Evolutionary conservation across 331 rosid genomes (phyloP).

Genomic region (Ulmus americana): DNA sequence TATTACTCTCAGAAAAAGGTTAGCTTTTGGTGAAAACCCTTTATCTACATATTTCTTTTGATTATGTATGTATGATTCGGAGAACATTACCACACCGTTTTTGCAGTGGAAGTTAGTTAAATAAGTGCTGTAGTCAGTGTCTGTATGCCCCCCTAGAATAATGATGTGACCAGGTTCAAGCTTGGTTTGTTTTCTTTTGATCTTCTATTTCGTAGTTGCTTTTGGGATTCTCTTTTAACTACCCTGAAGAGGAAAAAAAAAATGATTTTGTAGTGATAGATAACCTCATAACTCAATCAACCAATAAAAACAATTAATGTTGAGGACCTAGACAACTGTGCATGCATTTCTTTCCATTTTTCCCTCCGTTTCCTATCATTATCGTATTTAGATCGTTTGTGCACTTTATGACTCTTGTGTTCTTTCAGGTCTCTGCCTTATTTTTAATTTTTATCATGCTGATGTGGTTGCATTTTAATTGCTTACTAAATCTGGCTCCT

Average conservation of each 20-base stretch:
- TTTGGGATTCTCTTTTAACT: neutral
- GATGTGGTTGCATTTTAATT: neutral
- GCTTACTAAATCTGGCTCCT: neutral
- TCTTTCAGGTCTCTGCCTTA: neutral
- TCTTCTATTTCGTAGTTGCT: neutral
- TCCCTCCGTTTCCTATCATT: neutral
- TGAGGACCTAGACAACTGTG: neutral
- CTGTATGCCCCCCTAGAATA: neutral
- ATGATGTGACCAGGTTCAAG: neutral
- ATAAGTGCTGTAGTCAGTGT: no score
- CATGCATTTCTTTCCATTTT: neutral
- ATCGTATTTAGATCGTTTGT: neutral
- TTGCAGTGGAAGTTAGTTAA: no score
- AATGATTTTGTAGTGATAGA: neutral
- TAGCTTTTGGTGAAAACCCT: slow-evolving; percentile 11
- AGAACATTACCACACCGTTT: neutral
- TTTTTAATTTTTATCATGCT: neutral
- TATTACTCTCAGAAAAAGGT: slow-evolving; percentile 46
- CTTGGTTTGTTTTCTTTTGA: neutral
- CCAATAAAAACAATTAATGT: no score
- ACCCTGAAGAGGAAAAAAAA: neutral
- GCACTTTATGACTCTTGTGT: neutral
- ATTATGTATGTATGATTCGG: neutral
- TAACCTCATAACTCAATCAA: no score
- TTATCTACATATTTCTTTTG: neutral